Evolutionary conservation across 2,329 filamentous ascomycete species (phyloP).

Genomic region (Xylaria sp.): DNA sequence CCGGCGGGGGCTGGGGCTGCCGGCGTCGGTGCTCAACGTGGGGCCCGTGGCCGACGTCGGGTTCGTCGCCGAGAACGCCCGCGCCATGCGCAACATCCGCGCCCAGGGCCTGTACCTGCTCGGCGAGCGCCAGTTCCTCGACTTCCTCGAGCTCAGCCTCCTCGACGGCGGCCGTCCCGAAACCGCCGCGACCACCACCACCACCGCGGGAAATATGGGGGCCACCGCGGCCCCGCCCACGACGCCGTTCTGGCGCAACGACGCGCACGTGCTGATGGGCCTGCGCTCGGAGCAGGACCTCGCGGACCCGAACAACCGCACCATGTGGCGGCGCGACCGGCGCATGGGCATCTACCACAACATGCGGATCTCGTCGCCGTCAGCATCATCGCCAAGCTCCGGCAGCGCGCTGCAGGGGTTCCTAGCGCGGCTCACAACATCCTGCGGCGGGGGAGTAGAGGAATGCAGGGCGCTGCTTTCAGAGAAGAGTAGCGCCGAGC

Average conservation of each 20-base stretch:
- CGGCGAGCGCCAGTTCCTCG: constrained; percentile 30
- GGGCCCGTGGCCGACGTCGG: constrained; percentile 37
- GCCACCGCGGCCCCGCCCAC: constrained; percentile 6
- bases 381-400: too few relatives aligned
- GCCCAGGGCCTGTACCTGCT: constrained; percentile 28
- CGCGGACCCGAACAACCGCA: constrained; percentile 29
- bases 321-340: constrained; percentile 34
- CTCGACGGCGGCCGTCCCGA: constrained; percentile 12
- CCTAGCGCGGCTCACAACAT: constrained; percentile 7
- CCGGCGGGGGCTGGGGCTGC: constrained; percentile 36
- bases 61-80: constrained; percentile 31
- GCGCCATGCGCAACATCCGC: constrained; percentile 28
- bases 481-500: constrained; percentile 16
- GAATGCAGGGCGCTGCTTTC: constrained; percentile 9
- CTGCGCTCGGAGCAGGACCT: constrained; percentile 28
- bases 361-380: too few relatives aligned
- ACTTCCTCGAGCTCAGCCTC: constrained; percentile 28
- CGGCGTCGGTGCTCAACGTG: constrained; percentile 42
- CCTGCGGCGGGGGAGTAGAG: not conserved
- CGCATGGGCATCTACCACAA: constrained; percentile 37
- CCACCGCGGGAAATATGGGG: not conserved
- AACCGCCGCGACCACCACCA: too few relatives aligned
- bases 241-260: constrained; percentile 22
- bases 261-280: constrained; percentile 28
- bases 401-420: constrained; percentile 29